Conservation (phyloP, 495 filamentous ascomycete species). For the Neurospora sp. region DNA sequence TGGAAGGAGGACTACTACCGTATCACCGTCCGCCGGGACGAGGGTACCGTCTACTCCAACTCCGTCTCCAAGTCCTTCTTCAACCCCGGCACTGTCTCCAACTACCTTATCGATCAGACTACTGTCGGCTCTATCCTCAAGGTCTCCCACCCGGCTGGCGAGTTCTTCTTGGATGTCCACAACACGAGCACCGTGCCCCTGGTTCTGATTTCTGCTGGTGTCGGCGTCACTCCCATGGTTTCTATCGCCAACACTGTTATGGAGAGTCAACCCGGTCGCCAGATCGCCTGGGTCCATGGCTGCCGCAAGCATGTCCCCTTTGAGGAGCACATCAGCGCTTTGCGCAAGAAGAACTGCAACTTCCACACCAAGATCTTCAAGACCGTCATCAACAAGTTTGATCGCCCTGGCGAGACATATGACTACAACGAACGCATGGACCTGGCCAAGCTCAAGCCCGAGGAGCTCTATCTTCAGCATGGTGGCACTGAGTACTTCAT, state of each 20-base stretch:
- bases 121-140: constrained; percentile 48
- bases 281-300: constrained; percentile 53
- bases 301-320: constrained; percentile 44
- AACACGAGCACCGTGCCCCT: constrained; percentile 33
- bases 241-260: constrained; percentile 54
- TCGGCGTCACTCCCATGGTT: constrained; percentile 58
- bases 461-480: constrained; percentile 44
- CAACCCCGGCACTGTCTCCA: constrained; percentile 56
- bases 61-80: constrained; percentile 25
- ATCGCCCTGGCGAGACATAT: constrained; percentile 46
- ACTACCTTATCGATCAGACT: constrained; percentile 53
- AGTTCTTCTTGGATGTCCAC: constrained; percentile 52
- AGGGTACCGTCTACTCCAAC: constrained; percentile 34
- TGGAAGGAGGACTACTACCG: constrained; percentile 51
- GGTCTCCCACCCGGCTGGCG: constrained; percentile 58
- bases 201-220: constrained; percentile 61
- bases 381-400: constrained; percentile 26
- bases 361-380: constrained; percentile 33
- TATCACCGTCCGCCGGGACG: constrained; percentile 60
- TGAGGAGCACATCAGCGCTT: constrained; percentile 34
- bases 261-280: constrained; percentile 30
- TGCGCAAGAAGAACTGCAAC: constrained; percentile 25
- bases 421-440: constrained; percentile 45
- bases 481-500: constrained; percentile 51
- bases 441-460: constrained; percentile 38